Evolutionary conservation across 2,329 filamentous ascomycete species (phyloP), one percentile per base, ranked within the genome.

Genomic region (Fusarium secorum): DNA sequence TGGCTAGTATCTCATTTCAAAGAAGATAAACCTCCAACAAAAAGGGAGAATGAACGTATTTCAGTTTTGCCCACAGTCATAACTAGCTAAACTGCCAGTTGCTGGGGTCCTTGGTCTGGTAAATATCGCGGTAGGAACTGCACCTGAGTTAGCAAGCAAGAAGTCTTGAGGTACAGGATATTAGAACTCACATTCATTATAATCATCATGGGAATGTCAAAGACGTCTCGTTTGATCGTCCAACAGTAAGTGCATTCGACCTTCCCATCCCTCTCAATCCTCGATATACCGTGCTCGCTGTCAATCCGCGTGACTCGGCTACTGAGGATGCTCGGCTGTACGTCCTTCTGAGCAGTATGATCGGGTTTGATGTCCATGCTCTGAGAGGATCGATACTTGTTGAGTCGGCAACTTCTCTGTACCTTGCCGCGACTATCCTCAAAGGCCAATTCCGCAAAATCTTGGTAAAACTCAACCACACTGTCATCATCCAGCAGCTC

Each of bases 121-220:
- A 87, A 86, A 72, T 89, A 89, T 76, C 88, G 86, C 51, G 88
- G 88, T 60, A 89, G 77, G 74, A 89, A 89, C 87, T 89, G 65
- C 7, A 41, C 20, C 7, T 17, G 42, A 22, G 68, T 70, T 54
- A 60, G 48, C 17, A 51, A 10, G 18, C 10, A 20, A 20, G 15
- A 53, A 14, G 9, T 14, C 17, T 17, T 22, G 17, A 24, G 18
- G 22, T 24, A 30, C n/a, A 17, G 11, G 22, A 10, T 38, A 15
- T 9, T 11, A 41, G 24, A 36, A 91, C 95, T 91, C 81, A 98
- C 96, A 84, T 98, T 98, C 85, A 98, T 95, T 78, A 98, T 93
- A 81, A 98, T 97, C 83, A 98, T 86, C 94, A 98, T 97, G 26
- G 96, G 96, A 81, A 98, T 97, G 83, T 98, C 95, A 83, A 98